phyloP scores from a whole-genome alignment of 768 basidiomycete species.

The Podaxis sp. region DNA sequence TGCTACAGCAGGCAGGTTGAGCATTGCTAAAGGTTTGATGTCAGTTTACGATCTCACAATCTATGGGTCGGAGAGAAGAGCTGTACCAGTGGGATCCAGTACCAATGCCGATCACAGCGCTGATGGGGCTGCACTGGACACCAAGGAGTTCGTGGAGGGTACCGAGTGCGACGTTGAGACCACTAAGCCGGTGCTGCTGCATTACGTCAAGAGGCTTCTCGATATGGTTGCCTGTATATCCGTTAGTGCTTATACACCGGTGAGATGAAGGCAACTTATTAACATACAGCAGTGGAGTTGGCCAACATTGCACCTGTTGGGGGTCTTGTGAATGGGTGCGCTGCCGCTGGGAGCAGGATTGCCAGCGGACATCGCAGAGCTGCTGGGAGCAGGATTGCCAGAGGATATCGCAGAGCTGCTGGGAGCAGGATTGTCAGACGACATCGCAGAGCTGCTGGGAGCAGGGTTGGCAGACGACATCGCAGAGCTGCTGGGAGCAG shows the following conservation, averaged over 20 bases:
- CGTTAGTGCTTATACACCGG: background rate
- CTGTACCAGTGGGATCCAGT: slow-evolving; percentile 15
- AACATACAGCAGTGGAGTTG: background rate
- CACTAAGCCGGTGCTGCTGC: background rate
- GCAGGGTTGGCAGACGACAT: background rate
- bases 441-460: no score
- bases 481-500: background rate
- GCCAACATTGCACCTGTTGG: background rate
- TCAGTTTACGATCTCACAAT: background rate
- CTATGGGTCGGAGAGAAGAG: no score
- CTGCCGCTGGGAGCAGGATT: no score
- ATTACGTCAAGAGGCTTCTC: background rate
- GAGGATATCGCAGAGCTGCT: background rate
- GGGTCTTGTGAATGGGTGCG: background rate
- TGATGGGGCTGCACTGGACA: slow-evolving; percentile 17
- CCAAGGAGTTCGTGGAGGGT: slow-evolving; percentile 10
- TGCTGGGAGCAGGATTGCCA: background rate
- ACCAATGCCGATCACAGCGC: slow-evolving; percentile 11
- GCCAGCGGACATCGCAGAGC: background rate
- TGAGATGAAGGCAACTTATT: background rate
- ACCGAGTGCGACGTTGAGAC: background rate
- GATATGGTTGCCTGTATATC: background rate
- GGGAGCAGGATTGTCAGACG: no score
- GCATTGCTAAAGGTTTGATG: slow-evolving; percentile 5
- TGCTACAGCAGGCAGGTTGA: slow-evolving; percentile 20